A percentile compares a stretch with the other conserved stretches of the same genome.
phyloP scores from a whole-genome alignment of 805 yeast genomes.

The Vanderwaltozyma tropicalis region DNA sequence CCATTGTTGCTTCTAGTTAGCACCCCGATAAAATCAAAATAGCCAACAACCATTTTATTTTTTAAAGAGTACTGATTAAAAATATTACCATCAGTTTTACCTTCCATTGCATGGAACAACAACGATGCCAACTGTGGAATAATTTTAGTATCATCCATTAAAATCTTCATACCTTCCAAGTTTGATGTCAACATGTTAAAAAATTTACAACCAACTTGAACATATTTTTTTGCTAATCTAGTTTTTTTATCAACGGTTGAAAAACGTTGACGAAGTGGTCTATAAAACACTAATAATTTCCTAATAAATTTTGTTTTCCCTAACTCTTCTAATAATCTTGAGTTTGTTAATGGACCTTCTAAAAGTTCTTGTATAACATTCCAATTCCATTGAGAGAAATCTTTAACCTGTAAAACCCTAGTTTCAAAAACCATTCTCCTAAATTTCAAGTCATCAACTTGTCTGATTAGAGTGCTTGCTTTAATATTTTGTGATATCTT shows the following conservation, averaged over 20 bases:
- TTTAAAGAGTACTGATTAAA: conserved; percentile 51
- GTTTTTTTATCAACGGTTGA: conserved; percentile 39
- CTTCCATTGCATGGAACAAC: conserved; percentile 37
- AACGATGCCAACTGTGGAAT: conserved; percentile 85
- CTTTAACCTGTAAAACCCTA: conserved; percentile 66
- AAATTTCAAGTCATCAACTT: conserved; percentile 56
- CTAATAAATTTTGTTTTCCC: conserved; percentile 77
- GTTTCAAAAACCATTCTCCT: conserved; percentile 57
- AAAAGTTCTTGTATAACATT: conserved; percentile 56
- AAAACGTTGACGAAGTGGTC: conserved; percentile 86
- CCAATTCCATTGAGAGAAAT: conserved; percentile 85
- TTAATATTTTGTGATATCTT: conserved; percentile 16
- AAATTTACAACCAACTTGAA: conserved; percentile 66
- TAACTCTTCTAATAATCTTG: conserved; percentile 65
- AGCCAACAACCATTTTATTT: conserved; percentile 62
- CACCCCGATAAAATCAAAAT: conserved; percentile 68
- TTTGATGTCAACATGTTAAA: conserved; percentile 53
- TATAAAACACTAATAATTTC: conserved; percentile 70
- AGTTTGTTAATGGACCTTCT: conserved; percentile 71
- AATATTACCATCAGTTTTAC: conserved; percentile 48
- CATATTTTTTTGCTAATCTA: conserved; percentile 44
- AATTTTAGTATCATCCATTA: conserved; percentile 57
- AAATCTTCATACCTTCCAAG: conserved; percentile 55
- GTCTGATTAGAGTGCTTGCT: conserved; percentile 16
- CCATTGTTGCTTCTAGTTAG: conserved; percentile 55